phyloP scores from a whole-genome alignment of 257 asterid genomes.

The Solanum gandarillasii region DNA sequence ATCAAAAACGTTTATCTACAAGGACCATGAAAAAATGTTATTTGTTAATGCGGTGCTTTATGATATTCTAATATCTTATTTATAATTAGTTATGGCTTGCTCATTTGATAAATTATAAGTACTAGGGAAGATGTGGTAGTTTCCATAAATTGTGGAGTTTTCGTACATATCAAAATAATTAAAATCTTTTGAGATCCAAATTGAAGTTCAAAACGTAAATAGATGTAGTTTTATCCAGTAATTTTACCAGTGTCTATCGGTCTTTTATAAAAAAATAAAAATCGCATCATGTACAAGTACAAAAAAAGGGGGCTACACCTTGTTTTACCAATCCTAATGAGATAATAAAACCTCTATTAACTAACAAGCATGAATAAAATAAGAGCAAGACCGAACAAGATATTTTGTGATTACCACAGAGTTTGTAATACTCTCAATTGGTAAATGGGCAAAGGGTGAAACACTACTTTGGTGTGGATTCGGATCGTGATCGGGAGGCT shows the following conservation, averaged over 20 bases:
- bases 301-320: not conserved
- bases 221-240: not conserved
- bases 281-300: not conserved
- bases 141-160: not conserved
- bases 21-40: not conserved
- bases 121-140: not conserved
- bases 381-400: not conserved
- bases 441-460: too few relatives aligned
- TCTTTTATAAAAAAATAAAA: too few relatives aligned
- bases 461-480: too few relatives aligned
- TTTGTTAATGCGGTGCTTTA: not conserved
- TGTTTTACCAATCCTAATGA: not conserved
- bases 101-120: not conserved
- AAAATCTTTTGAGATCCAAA: not conserved
- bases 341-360: not conserved
- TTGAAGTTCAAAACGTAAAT: not conserved
- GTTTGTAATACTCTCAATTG: not conserved
- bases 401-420: not conserved
- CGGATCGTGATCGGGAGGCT: too few relatives aligned
- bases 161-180: not conserved
- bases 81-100: not conserved
- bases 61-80: too few relatives aligned
- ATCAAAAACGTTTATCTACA: not conserved
- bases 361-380: not conserved
- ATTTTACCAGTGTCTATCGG: not conserved